Conservation (phyloP, 805 yeast species). For the Spathaspora gorwiae region DNA sequence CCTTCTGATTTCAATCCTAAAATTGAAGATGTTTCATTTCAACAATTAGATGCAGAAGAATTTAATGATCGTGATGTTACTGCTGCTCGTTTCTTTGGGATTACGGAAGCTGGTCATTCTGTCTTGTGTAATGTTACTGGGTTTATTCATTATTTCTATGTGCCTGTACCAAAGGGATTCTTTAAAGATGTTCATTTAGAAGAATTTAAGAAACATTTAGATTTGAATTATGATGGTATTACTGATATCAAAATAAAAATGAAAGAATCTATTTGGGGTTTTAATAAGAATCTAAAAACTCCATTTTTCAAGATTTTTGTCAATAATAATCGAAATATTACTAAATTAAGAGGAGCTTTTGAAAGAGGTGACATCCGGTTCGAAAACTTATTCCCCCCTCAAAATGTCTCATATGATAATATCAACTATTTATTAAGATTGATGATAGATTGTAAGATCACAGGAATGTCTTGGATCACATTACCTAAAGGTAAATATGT, state of each 20-base stretch:
- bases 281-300: slow-evolving; percentile 66
- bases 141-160: slow-evolving; percentile 84
- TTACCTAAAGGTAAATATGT: slow-evolving; percentile 71
- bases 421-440: slow-evolving; percentile 78
- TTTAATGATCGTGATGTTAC: slow-evolving; percentile 53
- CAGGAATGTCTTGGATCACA: slow-evolving; percentile 97
- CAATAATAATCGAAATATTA: slow-evolving; percentile 60
- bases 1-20: slow-evolving; percentile 47
- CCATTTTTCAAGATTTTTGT: slow-evolving; percentile 77
- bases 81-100: slow-evolving; percentile 84
- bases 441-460: slow-evolving; percentile 88
- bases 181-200: slow-evolving; percentile 48
- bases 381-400: slow-evolving; percentile 56
- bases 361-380: slow-evolving; percentile 75
- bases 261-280: slow-evolving; percentile 94
- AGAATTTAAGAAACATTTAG: slow-evolving; percentile 43
- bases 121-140: slow-evolving; percentile 87
- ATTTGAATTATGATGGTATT: slow-evolving; percentile 51
- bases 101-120: slow-evolving; percentile 82
- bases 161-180: slow-evolving; percentile 84
- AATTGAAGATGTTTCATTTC: slow-evolving; percentile 61
- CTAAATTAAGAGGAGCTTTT: slow-evolving; percentile 70
- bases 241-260: slow-evolving; percentile 57
- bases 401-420: slow-evolving; percentile 77
- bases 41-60: slow-evolving; percentile 95